phyloP scores from a whole-genome alignment of 768 basidiomycete genomes.

The Boletus huronensis region DNA sequence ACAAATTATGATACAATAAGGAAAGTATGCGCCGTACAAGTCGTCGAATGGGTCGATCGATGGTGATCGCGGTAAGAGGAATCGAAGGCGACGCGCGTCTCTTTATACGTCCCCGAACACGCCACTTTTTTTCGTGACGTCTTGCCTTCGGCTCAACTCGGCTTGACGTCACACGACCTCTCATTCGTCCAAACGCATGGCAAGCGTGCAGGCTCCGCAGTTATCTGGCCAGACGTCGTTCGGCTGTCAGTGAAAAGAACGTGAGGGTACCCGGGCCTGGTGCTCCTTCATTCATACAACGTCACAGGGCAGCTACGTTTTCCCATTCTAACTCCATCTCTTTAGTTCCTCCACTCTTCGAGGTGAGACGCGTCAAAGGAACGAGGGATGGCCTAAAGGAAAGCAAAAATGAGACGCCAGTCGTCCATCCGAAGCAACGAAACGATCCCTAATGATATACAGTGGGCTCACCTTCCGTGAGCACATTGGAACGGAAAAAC shows the following conservation, averaged over 20 bases:
- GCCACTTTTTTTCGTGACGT: conserved; percentile 24
- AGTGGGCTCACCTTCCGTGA: conserved; percentile 67
- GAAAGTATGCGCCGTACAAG: background rate
- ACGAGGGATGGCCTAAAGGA: conserved; percentile 50
- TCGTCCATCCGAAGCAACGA: background rate
- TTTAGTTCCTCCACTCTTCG: conserved; percentile 9
- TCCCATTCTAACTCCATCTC: conserved; percentile 24
- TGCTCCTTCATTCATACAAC: background rate
- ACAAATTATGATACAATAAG: conserved; percentile 13
- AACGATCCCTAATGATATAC: background rate
- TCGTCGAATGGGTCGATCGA: conserved; percentile 1
- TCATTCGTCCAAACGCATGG: background rate
- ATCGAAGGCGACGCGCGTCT: conserved; percentile 7
- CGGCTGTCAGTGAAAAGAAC: background rate
- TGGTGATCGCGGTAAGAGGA: background rate
- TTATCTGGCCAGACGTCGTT: background rate
- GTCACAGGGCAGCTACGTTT: conserved; percentile 19
- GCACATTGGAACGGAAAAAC: conserved; percentile 94
- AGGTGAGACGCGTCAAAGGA: conserved; percentile 39
- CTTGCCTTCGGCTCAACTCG: conserved; percentile 12
- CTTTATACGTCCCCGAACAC: conserved; percentile 23
- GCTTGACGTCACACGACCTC: conserved; percentile 30
- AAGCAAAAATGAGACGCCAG: background rate
- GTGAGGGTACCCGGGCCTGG: background rate
- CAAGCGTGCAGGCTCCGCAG: background rate